Evolutionary conservation across 2,329 filamentous ascomycete species (phyloP), one percentile per base, ranked within the genome.

Genomic region (Fusarium bactridioides): DNA sequence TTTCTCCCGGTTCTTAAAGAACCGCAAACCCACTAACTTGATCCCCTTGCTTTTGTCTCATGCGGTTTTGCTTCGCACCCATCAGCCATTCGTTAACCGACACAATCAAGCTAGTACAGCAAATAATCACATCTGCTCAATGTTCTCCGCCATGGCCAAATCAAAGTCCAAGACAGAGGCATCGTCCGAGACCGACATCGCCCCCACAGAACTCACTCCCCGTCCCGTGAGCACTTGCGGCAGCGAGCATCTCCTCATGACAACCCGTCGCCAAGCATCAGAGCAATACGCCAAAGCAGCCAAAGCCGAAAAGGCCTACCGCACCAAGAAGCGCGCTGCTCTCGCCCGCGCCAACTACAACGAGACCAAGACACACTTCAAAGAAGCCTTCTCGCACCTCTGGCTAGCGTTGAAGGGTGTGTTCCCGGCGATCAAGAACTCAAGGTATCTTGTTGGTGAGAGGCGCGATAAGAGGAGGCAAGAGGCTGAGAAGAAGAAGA

Each of bases 261-360:
- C 50, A 18, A 66, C 45, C 5, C 64, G 61, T 1, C 38, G 43
- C 18, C 60, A 65, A 19, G 64, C 64, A 8, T 66, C 64, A 10
- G 61, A 66, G 5, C 61, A 66, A 35, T 66, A 44, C n/a, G 44
- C 43, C 13, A 47, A 66, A 43, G 64, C 64, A 5, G n/a, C 64
- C 23, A 66, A 31, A n/a, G 64, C 61, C 5, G 64, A 66, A n/a
- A 66, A 66, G 5, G 64, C 50, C 2, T 66, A 66, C 16, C 64
- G 64, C 38, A 66, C 51, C 23, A 66, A 66, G 13, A 66, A 65
- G 27, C 64, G 43, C 5, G 64, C 64, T 0, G 61, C 51, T 5
- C 5, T 66, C 4, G 61, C 64, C 6, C 64, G 64, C 7, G 61
- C 61, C 23, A 66, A 66, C 38, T 66, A 66, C 44, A 59, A 33